A percentile compares a stretch with the other conserved stretches of the same genome.
phyloP scores from a whole-genome alignment of 345 rosid genomes.

The Barbarea vulgaris region DNA sequence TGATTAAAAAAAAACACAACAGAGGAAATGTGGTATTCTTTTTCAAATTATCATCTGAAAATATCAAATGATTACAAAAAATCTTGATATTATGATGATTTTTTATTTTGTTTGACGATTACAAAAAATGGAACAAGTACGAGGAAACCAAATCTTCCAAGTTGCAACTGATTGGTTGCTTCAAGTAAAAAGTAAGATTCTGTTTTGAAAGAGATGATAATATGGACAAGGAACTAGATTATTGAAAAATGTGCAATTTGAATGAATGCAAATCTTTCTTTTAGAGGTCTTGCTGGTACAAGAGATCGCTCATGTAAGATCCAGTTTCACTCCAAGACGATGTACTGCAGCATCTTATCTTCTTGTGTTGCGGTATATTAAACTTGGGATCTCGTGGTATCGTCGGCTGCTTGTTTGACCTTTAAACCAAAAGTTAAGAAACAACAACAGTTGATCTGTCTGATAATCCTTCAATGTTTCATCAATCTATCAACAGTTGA shows the following conservation, averaged over 20 bases:
- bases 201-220: not conserved
- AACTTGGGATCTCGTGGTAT: constrained; percentile 79
- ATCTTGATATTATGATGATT: too few species aligned
- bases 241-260: constrained; percentile 9
- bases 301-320: constrained; percentile 34
- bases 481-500: not conserved
- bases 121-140: not conserved
- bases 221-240: constrained; percentile 22
- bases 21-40: not conserved
- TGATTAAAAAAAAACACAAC: not conserved
- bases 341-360: constrained; percentile 61
- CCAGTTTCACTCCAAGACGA: constrained; percentile 44
- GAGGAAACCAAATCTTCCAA: not conserved
- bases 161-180: constrained; percentile 26
- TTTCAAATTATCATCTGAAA: not conserved
- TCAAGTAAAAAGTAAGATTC: not conserved
- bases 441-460: not conserved
- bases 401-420: constrained; percentile 81
- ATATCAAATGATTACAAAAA: too few species aligned
- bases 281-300: constrained; percentile 36
- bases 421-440: constrained; percentile 22
- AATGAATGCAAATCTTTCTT: not conserved
- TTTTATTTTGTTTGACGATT: not conserved
- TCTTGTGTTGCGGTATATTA: constrained; percentile 72
- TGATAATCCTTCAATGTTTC: not conserved